These are phyloP conservation scores for Penicillium sp. DNA, from an alignment of 2,329 filamentous ascomycete species.

Conservation along the genomic window DNA sequence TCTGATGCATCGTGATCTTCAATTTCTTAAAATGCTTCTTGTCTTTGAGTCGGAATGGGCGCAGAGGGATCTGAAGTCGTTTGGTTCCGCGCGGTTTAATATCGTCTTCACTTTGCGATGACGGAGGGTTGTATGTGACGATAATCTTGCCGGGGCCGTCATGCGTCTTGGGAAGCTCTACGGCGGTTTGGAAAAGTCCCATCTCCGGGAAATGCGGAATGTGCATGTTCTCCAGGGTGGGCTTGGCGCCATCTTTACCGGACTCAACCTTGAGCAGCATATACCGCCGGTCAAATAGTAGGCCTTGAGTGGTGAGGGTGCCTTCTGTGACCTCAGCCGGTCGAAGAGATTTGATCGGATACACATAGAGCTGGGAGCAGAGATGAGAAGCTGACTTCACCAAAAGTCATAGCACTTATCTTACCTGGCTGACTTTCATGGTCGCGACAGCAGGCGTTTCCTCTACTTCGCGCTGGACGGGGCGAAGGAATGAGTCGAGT, in stretches of 20 bases:
- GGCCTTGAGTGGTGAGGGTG: slow-evolving; percentile 59
- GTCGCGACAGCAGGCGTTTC: too few relatives aligned
- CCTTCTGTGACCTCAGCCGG: slow-evolving; percentile 56
- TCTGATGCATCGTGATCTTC: slow-evolving; percentile 59
- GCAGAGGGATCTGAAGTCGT: slow-evolving; percentile 56
- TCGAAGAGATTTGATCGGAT: slow-evolving; percentile 71
- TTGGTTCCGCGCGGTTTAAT: slow-evolving; percentile 8
- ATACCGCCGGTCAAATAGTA: slow-evolving; percentile 66
- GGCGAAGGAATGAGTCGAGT: too few relatives aligned
- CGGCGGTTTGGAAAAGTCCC: slow-evolving; percentile 61
- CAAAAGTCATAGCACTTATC: neutral
- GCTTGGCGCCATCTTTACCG: slow-evolving; percentile 16
- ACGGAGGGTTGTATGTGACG: slow-evolving; percentile 40
- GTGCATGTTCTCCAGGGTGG: slow-evolving; percentile 56
- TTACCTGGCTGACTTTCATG: slow-evolving; percentile 38
- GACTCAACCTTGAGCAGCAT: slow-evolving; percentile 60
- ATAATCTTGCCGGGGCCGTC: slow-evolving; percentile 35
- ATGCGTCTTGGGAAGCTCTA: slow-evolving; percentile 37
- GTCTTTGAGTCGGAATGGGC: slow-evolving; percentile 42
- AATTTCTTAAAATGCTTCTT: slow-evolving; percentile 47
- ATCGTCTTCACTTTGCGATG: slow-evolving; percentile 25
- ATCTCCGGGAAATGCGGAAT: slow-evolving; percentile 58
- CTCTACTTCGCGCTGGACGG: too few relatives aligned
- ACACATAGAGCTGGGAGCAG: slow-evolving; percentile 61
- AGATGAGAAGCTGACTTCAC: neutral